Evolutionary conservation across 2,329 filamentous ascomycete genomes (phyloP).

Genomic region (Scleromitrula shiraiana): DNA sequence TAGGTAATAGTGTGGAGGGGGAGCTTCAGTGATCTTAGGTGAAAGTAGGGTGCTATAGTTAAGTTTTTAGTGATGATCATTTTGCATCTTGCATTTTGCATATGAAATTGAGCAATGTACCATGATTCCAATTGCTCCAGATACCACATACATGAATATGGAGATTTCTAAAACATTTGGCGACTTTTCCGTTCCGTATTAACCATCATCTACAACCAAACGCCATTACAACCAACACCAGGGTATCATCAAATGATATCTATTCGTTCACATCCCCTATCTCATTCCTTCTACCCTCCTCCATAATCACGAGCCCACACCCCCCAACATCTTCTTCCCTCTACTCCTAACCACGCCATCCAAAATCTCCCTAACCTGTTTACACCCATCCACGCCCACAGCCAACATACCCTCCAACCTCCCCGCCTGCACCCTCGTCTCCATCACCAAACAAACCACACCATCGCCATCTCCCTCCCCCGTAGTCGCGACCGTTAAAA

Average conservation of each 20-base stretch:
- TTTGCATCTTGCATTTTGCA: neutral
- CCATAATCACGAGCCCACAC: slow-evolving; percentile 20
- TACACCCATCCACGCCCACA: slow-evolving; percentile 86
- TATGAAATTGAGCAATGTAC: neutral
- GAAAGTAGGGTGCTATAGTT: neutral
- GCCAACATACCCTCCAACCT: slow-evolving; percentile 88
- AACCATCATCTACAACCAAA: neutral
- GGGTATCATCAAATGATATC: slow-evolving; percentile 14
- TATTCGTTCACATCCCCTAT: neutral
- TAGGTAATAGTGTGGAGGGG: neutral
- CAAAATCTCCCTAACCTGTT: slow-evolving; percentile 71
- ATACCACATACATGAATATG: too few relatives aligned
- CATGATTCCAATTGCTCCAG: too few relatives aligned
- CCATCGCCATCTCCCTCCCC: slow-evolving; percentile 55
- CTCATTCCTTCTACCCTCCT: neutral
- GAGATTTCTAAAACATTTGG: too few relatives aligned
- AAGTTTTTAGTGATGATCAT: neutral
- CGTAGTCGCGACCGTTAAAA: slow-evolving; percentile 75
- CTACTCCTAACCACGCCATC: slow-evolving; percentile 71
- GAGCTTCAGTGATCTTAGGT: neutral
- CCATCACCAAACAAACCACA: slow-evolving; percentile 74
- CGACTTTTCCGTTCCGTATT: neutral
- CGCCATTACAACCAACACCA: slow-evolving; percentile 10
- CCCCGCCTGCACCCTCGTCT: slow-evolving; percentile 75
- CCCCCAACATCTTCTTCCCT: slow-evolving; percentile 55